Percentiles rank a stretch among this genome's conserved stretches.
Evolutionary conservation across 768 basidiomycete species (phyloP).

Genomic region (Suillus spraguei): DNA sequence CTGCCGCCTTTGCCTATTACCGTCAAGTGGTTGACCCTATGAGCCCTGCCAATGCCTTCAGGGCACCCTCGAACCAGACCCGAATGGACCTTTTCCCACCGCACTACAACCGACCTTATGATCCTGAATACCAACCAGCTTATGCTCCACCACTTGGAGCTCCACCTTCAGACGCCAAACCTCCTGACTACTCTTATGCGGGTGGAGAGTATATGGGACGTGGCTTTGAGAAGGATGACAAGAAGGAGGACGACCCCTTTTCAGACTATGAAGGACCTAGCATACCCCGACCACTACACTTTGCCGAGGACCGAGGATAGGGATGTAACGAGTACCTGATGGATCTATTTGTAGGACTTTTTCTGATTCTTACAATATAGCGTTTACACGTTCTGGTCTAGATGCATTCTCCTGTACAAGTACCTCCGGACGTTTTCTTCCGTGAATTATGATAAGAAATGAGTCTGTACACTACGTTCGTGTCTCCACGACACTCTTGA

Average conservation of each 20-base stretch:
- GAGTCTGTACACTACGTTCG: no score
- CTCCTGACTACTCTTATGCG: slow-evolving; percentile 50
- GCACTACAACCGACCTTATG: slow-evolving; percentile 65
- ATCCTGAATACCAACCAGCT: slow-evolving; percentile 35
- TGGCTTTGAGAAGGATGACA: slow-evolving; percentile 33
- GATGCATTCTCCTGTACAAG: neutral
- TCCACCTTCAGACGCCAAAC: slow-evolving; percentile 49
- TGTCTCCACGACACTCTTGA: no score
- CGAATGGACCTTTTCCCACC: slow-evolving; percentile 44
- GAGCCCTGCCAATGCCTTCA: slow-evolving; percentile 51
- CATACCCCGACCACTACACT: slow-evolving; percentile 36
- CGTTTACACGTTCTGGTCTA: neutral
- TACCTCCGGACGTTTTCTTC: no score
- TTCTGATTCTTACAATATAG: neutral
- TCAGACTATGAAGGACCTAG: slow-evolving; percentile 46
- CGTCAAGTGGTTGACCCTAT: slow-evolving; percentile 75
- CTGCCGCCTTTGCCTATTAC: slow-evolving; percentile 70
- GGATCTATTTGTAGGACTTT: neutral
- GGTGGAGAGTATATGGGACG: slow-evolving; percentile 33
- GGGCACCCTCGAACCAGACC: slow-evolving; percentile 41
- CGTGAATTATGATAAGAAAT: no score
- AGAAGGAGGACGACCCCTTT: slow-evolving; percentile 55
- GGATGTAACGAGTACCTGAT: slow-evolving; percentile 39
- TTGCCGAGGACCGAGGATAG: slow-evolving; percentile 48
- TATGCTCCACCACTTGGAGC: slow-evolving; percentile 54